These are phyloP conservation scores for Diaporthe vexans DNA, from an alignment of 2,329 filamentous ascomycete species.

Conservation along the genomic window DNA sequence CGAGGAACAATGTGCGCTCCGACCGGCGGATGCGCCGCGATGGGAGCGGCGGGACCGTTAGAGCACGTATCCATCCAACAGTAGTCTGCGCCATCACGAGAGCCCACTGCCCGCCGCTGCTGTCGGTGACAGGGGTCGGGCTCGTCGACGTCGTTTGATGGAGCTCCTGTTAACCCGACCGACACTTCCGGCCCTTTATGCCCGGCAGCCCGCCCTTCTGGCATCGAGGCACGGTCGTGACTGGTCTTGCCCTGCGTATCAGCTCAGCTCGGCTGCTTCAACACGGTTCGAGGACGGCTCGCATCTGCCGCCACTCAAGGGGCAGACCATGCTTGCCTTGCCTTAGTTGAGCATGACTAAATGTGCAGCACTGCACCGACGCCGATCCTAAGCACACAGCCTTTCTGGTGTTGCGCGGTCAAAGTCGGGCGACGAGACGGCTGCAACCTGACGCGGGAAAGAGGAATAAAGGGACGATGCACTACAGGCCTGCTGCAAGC, in stretches of 20 bases:
- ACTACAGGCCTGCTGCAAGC: constrained; percentile 28
- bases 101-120: constrained; percentile 1
- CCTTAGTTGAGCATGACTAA: constrained; percentile 32
- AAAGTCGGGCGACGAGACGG: constrained; percentile 32
- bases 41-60: constrained; percentile 7
- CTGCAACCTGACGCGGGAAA: constrained; percentile 33
- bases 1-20: constrained; percentile 12
- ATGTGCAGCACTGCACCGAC: constrained; percentile 30
- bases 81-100: constrained; percentile 1
- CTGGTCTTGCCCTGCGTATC: constrained; percentile 31
- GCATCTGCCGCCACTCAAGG: constrained; percentile 30
- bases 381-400: constrained; percentile 31
- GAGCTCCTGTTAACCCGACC: constrained; percentile 29
- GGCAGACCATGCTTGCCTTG: constrained; percentile 26
- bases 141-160: constrained; percentile 30
- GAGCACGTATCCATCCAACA: not conserved
- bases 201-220: constrained; percentile 27
- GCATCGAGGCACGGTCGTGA: constrained; percentile 21
- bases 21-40: constrained; percentile 5
- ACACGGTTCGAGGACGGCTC: constrained; percentile 30
- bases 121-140: constrained; percentile 29
- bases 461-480: constrained; percentile 28
- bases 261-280: constrained; percentile 32
- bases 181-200: constrained; percentile 33
- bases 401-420: constrained; percentile 31